Evolutionary conservation across 2,329 filamentous ascomycete species (phyloP).

Genomic region (Pseudogymnoascus verrucosus): DNA sequence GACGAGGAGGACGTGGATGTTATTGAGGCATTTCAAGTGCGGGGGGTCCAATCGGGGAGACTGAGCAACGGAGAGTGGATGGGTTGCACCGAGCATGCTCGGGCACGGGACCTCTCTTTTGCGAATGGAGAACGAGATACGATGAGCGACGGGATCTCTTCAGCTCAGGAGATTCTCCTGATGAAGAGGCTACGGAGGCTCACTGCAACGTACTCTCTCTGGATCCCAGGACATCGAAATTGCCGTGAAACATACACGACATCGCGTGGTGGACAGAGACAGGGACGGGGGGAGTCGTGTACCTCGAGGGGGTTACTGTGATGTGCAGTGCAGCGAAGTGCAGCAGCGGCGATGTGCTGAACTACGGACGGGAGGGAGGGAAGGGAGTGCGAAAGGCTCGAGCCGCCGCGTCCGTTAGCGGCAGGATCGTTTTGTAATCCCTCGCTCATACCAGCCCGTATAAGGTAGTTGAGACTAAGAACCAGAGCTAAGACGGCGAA

Average conservation of each 20-base stretch:
- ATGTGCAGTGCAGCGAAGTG: background rate
- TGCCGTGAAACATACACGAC: background rate
- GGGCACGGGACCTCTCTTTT: background rate
- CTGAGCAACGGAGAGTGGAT: background rate
- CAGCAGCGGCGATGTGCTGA: background rate
- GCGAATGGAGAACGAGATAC: background rate
- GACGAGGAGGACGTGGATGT: background rate
- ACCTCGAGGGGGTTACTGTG: background rate
- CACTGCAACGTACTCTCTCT: background rate
- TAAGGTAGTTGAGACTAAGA: background rate
- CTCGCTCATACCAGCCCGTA: background rate
- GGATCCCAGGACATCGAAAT: background rate
- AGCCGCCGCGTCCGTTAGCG: conserved; percentile 1
- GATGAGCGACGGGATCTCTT: background rate
- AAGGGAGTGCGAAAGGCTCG: conserved; percentile 1
- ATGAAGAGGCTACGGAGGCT: background rate
- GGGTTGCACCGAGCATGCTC: background rate
- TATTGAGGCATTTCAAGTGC: conserved; percentile 7
- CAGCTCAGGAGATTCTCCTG: background rate
- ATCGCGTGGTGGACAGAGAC: conserved; percentile 1
- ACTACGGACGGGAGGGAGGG: conserved; percentile 3
- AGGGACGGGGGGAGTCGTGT: background rate
- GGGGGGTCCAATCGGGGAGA: conserved; percentile 1
- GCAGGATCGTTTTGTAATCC: background rate
- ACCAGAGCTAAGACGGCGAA: background rate